Percentiles rank a stretch among this genome's conserved stretches.
Evolutionary conservation across 306 rosid genomes (phyloP).

Genomic region (Lupinus albus): DNA sequence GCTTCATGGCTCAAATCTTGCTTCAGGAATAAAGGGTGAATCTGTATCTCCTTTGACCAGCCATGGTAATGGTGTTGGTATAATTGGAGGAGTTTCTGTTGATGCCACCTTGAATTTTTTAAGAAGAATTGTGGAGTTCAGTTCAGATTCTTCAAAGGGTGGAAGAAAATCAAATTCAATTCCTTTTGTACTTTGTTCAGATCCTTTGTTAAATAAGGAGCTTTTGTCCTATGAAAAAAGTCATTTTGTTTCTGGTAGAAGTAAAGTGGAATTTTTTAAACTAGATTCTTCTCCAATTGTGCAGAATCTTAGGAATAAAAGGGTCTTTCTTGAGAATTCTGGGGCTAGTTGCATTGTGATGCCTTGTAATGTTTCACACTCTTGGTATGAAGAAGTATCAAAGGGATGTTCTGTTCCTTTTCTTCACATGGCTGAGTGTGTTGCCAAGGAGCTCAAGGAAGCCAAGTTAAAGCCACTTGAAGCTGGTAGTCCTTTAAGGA

Average conservation of each 20-base stretch:
- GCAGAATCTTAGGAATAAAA: conserved; percentile 56
- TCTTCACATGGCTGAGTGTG: conserved; percentile 76
- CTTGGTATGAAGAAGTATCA: conserved; percentile 74
- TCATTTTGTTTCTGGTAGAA: conserved; percentile 44
- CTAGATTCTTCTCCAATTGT: conserved; percentile 55
- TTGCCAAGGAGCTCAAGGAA: conserved; percentile 84
- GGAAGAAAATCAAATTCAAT: conserved; percentile 43
- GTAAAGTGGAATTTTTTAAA: conserved; percentile 42
- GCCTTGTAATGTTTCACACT: conserved; percentile 88
- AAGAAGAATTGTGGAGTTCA: conserved; percentile 59
- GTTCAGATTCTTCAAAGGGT: conserved; percentile 56
- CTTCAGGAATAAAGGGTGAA: conserved; percentile 42
- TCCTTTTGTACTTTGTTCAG: conserved; percentile 74
- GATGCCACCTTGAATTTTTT: conserved; percentile 62
- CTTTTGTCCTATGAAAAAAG: conserved; percentile 54
- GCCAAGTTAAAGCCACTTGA: conserved; percentile 81
- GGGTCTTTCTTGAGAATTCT: conserved; percentile 69
- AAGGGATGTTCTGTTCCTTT: conserved; percentile 68
- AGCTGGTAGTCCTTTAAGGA: conserved; percentile 73
- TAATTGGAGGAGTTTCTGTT: conserved; percentile 74
- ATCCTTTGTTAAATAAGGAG: conserved; percentile 60
- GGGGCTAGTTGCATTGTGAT: conserved; percentile 76
- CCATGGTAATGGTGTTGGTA: conserved; percentile 57
- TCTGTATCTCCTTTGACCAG: conserved; percentile 43
- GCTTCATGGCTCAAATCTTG: neutral